These are phyloP conservation scores for Rhododendron ovatum DNA, from an alignment of 148 eudicot species.

Conservation along the genomic window DNA sequence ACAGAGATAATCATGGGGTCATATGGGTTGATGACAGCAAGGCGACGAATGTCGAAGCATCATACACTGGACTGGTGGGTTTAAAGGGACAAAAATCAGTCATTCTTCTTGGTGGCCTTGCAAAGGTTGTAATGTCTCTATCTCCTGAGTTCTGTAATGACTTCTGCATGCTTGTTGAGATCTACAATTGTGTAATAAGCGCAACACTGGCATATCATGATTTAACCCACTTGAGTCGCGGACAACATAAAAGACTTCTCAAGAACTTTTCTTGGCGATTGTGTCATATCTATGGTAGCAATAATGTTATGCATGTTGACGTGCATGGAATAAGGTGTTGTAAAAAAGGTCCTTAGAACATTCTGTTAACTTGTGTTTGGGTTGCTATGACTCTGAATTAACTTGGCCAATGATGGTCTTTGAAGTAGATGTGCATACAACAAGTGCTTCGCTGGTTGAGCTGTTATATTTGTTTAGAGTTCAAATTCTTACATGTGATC, in stretches of 20 bases:
- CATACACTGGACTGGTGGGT: constrained; percentile 13
- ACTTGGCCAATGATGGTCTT: too few species aligned
- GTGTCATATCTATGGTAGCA: not conserved
- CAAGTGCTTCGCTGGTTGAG: too few species aligned
- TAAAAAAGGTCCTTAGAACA: not conserved
- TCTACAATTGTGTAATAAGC: not conserved
- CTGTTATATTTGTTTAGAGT: too few species aligned
- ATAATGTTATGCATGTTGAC: not conserved
- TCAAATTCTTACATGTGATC: too few species aligned
- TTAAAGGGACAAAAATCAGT: constrained; percentile 2
- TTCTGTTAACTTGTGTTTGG: not conserved
- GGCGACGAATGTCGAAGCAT: constrained; percentile 14
- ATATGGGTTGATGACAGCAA: constrained; percentile 17
- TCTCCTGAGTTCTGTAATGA: not conserved
- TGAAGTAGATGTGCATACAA: too few species aligned
- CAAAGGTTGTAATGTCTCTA: constrained; percentile 2
- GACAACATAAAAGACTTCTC: not conserved
- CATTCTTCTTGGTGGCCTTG: constrained; percentile 11
- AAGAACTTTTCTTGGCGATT: not conserved
- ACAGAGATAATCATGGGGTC: constrained; percentile 6
- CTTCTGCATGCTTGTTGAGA: not conserved
- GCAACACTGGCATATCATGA: not conserved
- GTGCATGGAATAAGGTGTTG: not conserved
- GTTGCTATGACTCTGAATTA: not conserved
- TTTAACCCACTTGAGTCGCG: not conserved